Evolutionary conservation across 345 rosid species (phyloP).

Genomic region (Pugionium dolabratum): DNA sequence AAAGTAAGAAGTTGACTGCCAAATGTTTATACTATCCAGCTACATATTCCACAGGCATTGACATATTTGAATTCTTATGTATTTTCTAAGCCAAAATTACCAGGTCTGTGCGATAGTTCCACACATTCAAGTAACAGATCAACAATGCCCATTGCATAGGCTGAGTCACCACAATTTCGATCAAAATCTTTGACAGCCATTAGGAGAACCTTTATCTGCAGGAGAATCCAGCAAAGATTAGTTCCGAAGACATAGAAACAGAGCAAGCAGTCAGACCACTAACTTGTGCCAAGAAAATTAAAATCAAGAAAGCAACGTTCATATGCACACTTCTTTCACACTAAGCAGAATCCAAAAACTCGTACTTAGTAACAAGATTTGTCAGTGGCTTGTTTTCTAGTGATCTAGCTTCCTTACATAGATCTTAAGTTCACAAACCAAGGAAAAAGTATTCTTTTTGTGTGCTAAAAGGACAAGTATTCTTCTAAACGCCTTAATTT

Average conservation of each 20-base stretch:
- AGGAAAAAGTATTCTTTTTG: too few relatives aligned
- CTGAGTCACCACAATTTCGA: slow-evolving; percentile 80
- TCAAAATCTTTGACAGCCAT: slow-evolving; percentile 90
- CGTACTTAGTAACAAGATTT: slow-evolving; percentile 17
- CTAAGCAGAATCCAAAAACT: slow-evolving; percentile 11
- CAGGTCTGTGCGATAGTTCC: slow-evolving; percentile 87
- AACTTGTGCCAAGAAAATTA: background rate
- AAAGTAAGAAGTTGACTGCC: background rate
- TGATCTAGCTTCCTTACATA: slow-evolving; percentile 4
- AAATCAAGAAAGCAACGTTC: slow-evolving; percentile 8
- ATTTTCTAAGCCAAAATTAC: slow-evolving; percentile 46
- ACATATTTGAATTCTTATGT: slow-evolving; percentile 8
- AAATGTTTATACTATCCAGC: background rate
- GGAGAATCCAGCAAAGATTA: slow-evolving; percentile 1
- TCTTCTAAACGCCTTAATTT: slow-evolving; percentile 6
- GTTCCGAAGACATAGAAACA: slow-evolving; percentile 15
- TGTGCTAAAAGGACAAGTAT: slow-evolving; percentile 1
- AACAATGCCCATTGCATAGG: slow-evolving; percentile 90
- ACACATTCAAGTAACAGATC: slow-evolving; percentile 98
- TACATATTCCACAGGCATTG: slow-evolving; percentile 23
- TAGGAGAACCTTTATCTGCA: slow-evolving; percentile 86
- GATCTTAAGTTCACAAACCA: too few relatives aligned
- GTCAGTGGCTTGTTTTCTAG: slow-evolving; percentile 6
- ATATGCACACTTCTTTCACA: slow-evolving; percentile 5
- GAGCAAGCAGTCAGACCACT: slow-evolving; percentile 23